A percentile compares a stretch with the other conserved stretches of the same genome.
phyloP scores from a whole-genome alignment of 192 early-diverging fungal genomes.

The Umbelopsis isabellina region DNA sequence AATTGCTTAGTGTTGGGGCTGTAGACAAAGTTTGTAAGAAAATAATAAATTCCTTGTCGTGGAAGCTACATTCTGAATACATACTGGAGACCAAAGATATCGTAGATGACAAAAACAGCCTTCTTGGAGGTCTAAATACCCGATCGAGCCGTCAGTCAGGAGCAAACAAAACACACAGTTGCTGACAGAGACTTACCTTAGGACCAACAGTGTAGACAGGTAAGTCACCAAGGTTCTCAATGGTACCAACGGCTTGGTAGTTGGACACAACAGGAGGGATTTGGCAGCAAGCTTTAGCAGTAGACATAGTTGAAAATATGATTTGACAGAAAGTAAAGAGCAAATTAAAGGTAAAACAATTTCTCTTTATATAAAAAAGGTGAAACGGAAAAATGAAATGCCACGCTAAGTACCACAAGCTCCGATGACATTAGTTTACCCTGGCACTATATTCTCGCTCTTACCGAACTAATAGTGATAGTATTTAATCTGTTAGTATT shows the following conservation, averaged over 20 bases:
- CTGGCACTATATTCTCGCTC: neutral
- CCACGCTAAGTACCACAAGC: neutral
- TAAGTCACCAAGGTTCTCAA: constrained; percentile 31
- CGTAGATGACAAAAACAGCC: constrained; percentile 68
- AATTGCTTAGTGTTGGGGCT: constrained; percentile 67
- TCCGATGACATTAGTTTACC: neutral
- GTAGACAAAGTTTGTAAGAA: neutral
- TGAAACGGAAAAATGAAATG: constrained; percentile 6
- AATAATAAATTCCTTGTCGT: neutral
- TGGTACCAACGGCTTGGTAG: constrained; percentile 32
- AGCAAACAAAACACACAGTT: neutral
- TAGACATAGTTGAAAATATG: constrained; percentile 15
- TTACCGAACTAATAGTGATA: no score
- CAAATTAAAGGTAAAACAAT: neutral
- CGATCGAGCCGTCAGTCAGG: neutral
- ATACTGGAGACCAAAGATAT: constrained; percentile 66
- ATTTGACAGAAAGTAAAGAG: neutral
- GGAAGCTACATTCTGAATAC: constrained; percentile 21
- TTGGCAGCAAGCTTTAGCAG: constrained; percentile 32
- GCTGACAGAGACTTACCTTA: neutral
- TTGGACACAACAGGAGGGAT: constrained; percentile 33
- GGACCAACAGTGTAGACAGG: constrained; percentile 35
- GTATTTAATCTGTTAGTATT: neutral
- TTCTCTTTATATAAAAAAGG: neutral
- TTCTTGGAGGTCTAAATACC: constrained; percentile 51